phyloP scores from a whole-genome alignment of 345 rosid genomes.

The Lenwebbia sp. region DNA sequence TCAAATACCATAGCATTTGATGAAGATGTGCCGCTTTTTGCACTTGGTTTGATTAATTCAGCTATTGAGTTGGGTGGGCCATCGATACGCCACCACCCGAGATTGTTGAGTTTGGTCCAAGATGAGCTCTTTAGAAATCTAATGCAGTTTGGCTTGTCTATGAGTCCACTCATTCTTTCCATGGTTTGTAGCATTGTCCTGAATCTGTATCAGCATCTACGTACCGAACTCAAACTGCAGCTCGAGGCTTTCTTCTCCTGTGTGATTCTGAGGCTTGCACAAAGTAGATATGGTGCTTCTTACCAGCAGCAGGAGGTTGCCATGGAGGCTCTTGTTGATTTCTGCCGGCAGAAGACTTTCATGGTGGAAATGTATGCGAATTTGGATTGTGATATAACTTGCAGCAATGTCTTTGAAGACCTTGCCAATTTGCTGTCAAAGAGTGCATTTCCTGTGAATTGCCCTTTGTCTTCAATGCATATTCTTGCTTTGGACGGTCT shows the following conservation, averaged over 20 bases:
- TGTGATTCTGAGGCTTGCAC: conserved; percentile 93
- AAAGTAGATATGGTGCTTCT: conserved; percentile 86
- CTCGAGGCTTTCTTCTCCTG: conserved; percentile 99
- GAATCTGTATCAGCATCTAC: conserved; percentile 81
- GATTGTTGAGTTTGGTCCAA: conserved; percentile 80
- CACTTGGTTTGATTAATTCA: conserved; percentile 90
- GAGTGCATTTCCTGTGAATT: conserved; percentile 97
- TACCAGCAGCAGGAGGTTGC: conserved; percentile 99
- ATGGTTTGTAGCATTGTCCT: conserved; percentile 93
- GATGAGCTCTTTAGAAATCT: conserved; percentile 91
- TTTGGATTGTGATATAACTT: conserved; percentile 97
- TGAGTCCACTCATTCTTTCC: conserved; percentile 94
- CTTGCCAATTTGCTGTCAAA: conserved; percentile 87
- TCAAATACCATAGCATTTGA: conserved; percentile 81
- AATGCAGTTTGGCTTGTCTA: conserved; percentile 93
- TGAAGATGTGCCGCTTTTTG: conserved; percentile 95
- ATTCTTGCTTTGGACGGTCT: conserved; percentile 95
- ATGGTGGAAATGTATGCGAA: conserved; percentile 99
- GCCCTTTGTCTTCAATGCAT: conserved; percentile 95
- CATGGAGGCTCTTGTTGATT: conserved; percentile 99
- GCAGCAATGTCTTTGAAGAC: conserved; percentile 95
- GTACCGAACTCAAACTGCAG: conserved; percentile 82
- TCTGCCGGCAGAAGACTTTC: conserved; percentile 93
- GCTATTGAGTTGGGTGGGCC: conserved; percentile 88
- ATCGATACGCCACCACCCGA: conserved; percentile 67